phyloP scores from a whole-genome alignment of 768 basidiomycete species.

The Tylopilus intermedius region DNA sequence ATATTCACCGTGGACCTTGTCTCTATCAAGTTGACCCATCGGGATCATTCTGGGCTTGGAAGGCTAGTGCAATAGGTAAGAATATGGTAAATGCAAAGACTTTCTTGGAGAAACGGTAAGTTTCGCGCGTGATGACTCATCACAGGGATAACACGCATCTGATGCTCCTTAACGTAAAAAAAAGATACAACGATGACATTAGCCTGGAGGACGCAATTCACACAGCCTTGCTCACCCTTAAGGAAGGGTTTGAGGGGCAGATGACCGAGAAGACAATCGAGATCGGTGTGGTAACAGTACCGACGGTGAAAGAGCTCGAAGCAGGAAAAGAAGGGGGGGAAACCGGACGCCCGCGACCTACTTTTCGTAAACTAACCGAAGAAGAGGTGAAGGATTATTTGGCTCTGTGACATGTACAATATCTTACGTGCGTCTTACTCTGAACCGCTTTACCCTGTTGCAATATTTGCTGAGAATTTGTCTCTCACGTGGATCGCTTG shows the following conservation, averaged over 20 bases:
- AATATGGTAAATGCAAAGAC: constrained; percentile 99
- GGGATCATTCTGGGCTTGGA: constrained; percentile 99
- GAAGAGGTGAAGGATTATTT: constrained; percentile 97
- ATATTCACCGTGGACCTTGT: constrained; percentile 88
- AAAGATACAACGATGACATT: constrained; percentile 97
- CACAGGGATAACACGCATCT: constrained; percentile 15
- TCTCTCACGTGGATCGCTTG: constrained; percentile 10
- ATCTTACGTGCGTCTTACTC: constrained; percentile 30
- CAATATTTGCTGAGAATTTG: constrained; percentile 14
- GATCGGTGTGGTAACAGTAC: constrained; percentile 92
- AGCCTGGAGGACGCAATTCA: constrained; percentile 98
- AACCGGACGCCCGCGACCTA: constrained; percentile 71
- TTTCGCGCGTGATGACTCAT: constrained; percentile 24
- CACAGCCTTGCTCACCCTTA: constrained; percentile 93
- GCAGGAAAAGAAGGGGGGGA: constrained; percentile 65
- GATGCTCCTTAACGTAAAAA: constrained; percentile 39
- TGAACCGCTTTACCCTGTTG: constrained; percentile 9
- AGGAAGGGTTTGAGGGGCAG: constrained; percentile 99
- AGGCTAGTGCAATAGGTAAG: constrained; percentile 98
- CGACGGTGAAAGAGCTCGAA: constrained; percentile 54
- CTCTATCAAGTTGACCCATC: constrained; percentile 99
- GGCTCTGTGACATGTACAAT: constrained; percentile 55
- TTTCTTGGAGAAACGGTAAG: constrained; percentile 95
- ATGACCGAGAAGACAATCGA: constrained; percentile 99
- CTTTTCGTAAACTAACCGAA: constrained; percentile 93